Conservation (phyloP, 345 rosid species). For the Aquilaria sinensis region DNA sequence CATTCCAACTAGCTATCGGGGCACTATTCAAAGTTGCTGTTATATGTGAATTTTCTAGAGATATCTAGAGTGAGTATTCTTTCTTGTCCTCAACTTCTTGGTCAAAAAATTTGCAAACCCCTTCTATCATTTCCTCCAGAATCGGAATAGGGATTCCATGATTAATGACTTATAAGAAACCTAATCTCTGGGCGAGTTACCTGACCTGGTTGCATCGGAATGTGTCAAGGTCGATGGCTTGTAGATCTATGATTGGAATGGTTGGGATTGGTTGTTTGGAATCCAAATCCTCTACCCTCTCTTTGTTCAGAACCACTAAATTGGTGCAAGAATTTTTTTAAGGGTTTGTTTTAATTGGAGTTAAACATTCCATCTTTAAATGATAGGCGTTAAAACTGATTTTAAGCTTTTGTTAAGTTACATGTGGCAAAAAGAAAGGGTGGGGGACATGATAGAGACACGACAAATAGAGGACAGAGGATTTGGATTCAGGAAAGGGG, state of each 20-base stretch:
- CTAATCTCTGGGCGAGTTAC: slow-evolving; percentile 34
- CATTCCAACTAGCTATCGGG: slow-evolving; percentile 40
- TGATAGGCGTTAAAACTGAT: too few relatives aligned
- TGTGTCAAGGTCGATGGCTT: slow-evolving; percentile 6
- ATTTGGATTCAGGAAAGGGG: too few relatives aligned
- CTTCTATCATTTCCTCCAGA: slow-evolving; percentile 29
- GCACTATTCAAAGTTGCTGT: slow-evolving; percentile 34
- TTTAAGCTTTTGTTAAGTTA: too few relatives aligned
- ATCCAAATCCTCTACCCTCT: background rate
- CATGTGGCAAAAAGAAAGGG: too few relatives aligned
- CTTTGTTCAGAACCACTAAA: too few relatives aligned
- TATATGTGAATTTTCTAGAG: slow-evolving; percentile 16
- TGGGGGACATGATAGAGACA: too few relatives aligned
- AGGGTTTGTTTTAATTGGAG: too few relatives aligned
- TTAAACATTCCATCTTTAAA: too few relatives aligned
- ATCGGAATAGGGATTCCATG: slow-evolving; percentile 32
- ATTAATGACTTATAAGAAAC: slow-evolving; percentile 45
- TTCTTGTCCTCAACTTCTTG: slow-evolving; percentile 29
- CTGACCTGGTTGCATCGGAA: slow-evolving; percentile 10
- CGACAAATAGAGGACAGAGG: too few relatives aligned
- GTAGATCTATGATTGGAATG: slow-evolving; percentile 38
- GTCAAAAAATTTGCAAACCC: slow-evolving; percentile 32
- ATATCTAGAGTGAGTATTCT: slow-evolving; percentile 20
- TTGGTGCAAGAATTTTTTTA: too few relatives aligned
- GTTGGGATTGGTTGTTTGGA: background rate